Base-by-base conservation (phyloP, 1,139 yeast species). In the Scheffersomyces insectosa region DNA sequence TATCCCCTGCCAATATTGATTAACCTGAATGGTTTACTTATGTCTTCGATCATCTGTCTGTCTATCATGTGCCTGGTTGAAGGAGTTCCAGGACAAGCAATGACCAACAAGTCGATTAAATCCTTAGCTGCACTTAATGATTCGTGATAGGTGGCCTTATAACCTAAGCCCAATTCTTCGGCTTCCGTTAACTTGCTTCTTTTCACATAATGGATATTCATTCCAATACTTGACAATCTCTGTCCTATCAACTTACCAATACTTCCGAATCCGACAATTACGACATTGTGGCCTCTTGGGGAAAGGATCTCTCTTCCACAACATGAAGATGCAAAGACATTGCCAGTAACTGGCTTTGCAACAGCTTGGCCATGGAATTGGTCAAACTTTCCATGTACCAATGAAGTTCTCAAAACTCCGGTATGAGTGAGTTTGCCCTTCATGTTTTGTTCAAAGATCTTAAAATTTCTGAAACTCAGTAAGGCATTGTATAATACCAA, bases 1-100 rank as follows among this genome's bases (percentile, higher is more conserved):
- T 76, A 61, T 1, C 95, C 95, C 50, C 95, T 74, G 1, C 95
- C 96, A 30, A 87, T 82, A 59, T 89, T 89, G 44, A 89, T 83
- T 30, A 89, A 69, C 49, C 88, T 71, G 13, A 84, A 75, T 1
- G 83, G 83, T 29, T 67, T 62, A 20, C 63, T 61, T 50, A 85
- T 78, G 37, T 73, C 63, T 9, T 65, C 61, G 13, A 88, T 70
- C 1, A 82, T 58, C 1, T 70, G 55, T 25, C 58, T 63, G 54
- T 85, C 78, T 44, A 87, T 66, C 55, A 87, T 60, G 52, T 84
- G 76, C 13, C 65, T 59, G 0, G 95, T 86, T 25, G 75, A 72
- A 2, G 79, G 72, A 3, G 82, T 74, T 15, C 83, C 83, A 2
- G 96, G 96, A 38, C 87, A 75, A 5, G 88, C 83, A 44, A 87